Conservation (phyloP, 805 yeast genomes). For the Saturnispora serradocipensis region DNA sequence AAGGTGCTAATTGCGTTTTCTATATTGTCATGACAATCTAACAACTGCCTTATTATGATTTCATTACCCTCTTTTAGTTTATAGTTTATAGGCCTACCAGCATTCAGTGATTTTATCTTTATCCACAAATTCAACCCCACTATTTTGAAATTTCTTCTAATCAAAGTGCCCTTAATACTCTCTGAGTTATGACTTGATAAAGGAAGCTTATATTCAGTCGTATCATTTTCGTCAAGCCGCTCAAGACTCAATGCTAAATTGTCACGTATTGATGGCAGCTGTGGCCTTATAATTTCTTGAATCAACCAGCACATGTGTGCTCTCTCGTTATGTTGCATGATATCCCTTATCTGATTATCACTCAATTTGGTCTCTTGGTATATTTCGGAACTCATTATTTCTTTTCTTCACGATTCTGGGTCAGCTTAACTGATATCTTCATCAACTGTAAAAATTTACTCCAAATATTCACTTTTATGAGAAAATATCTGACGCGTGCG, state of each 20-base stretch:
- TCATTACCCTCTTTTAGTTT: slow-evolving; percentile 31
- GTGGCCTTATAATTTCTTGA: slow-evolving; percentile 37
- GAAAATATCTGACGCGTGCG: neutral
- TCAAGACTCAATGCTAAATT: slow-evolving; percentile 34
- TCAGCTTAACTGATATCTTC: neutral
- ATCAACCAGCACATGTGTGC: slow-evolving; percentile 40
- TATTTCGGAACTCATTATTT: slow-evolving; percentile 21
- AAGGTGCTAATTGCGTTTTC: slow-evolving; percentile 37
- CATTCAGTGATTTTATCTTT: slow-evolving; percentile 31
- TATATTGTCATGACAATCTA: slow-evolving; percentile 27
- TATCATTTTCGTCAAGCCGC: slow-evolving; percentile 29
- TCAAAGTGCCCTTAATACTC: slow-evolving; percentile 49
- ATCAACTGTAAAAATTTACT: neutral
- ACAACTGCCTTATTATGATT: slow-evolving; percentile 34
- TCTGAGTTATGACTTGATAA: slow-evolving; percentile 47
- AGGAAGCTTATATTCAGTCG: slow-evolving; percentile 44
- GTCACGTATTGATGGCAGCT: slow-evolving; percentile 38
- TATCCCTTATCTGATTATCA: slow-evolving; percentile 3
- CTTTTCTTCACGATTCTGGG: neutral
- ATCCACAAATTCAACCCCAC: slow-evolving; percentile 37
- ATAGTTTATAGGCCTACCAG: slow-evolving; percentile 31
- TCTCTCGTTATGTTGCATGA: slow-evolving; percentile 10
- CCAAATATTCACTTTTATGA: neutral
- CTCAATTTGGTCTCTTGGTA: slow-evolving; percentile 12
- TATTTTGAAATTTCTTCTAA: slow-evolving; percentile 45